Evolutionary conservation across 2,329 filamentous ascomycete genomes (phyloP).

Genomic region (Aureobasidium sp.): DNA sequence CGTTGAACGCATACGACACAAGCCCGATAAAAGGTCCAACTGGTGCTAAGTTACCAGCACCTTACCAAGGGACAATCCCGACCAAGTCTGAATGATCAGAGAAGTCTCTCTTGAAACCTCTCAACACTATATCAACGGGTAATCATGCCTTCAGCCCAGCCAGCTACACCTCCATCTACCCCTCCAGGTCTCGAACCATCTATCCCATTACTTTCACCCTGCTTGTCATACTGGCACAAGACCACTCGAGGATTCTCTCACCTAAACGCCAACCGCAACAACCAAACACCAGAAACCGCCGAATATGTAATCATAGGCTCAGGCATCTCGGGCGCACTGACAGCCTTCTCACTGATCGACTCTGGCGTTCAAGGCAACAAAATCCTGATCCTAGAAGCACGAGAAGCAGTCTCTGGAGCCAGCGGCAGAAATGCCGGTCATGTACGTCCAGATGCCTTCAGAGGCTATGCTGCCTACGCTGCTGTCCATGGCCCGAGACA

Average conservation of each 20-base stretch:
- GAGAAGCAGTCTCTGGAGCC: slow-evolving; percentile 40
- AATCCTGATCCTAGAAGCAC: slow-evolving; percentile 38
- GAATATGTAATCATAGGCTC: slow-evolving; percentile 39
- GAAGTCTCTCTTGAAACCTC: neutral
- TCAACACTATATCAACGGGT: neutral
- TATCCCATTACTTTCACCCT: slow-evolving; percentile 23
- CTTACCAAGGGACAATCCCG: too few species aligned
- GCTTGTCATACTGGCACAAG: slow-evolving; percentile 40
- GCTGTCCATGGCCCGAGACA: slow-evolving; percentile 38
- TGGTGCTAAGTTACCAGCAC: too few species aligned
- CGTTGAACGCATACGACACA: too few species aligned
- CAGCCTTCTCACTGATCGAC: slow-evolving; percentile 36
- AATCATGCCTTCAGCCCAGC: slow-evolving; percentile 6
- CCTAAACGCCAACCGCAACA: slow-evolving; percentile 34
- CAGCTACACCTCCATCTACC: neutral
- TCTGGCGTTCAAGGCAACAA: slow-evolving; percentile 29
- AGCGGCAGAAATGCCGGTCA: slow-evolving; percentile 42
- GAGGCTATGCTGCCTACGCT: slow-evolving; percentile 41
- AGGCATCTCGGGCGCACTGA: slow-evolving; percentile 37
- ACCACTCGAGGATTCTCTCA: slow-evolving; percentile 39
- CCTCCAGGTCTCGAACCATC: slow-evolving; percentile 15
- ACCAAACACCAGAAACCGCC: slow-evolving; percentile 25
- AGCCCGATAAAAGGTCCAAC: too few species aligned
- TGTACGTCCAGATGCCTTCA: slow-evolving; percentile 41
- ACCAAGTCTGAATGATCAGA: too few species aligned